phyloP scores from a whole-genome alignment of 2,329 filamentous ascomycete species.

The Phoma herbarum region DNA sequence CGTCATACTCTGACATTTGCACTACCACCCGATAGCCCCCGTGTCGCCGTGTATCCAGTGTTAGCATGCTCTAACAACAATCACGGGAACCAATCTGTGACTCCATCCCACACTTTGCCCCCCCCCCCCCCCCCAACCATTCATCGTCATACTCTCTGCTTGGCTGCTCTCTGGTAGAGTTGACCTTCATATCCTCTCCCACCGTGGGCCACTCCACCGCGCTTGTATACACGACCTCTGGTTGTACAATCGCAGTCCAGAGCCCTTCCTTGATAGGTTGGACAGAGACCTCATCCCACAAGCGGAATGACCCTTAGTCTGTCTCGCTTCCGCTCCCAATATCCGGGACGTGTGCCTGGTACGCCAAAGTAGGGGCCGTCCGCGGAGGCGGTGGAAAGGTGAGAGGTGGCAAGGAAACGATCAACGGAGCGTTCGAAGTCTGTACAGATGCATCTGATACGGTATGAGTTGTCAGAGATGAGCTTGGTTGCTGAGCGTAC shows the following conservation, averaged over 20 bases:
- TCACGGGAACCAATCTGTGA: conserved; percentile 25
- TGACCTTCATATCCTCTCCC: conserved; percentile 21
- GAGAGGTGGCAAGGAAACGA: background rate
- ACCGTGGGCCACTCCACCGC: conserved; percentile 31
- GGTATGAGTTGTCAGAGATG: background rate
- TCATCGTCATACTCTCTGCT: background rate
- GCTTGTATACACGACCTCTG: conserved; percentile 11
- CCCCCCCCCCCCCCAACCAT: no score
- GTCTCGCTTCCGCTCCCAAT: conserved; percentile 1
- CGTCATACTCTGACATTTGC: background rate
- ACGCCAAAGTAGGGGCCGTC: background rate
- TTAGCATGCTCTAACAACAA: background rate
- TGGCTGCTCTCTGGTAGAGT: background rate
- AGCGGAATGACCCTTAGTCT: background rate
- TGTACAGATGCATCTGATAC: background rate
- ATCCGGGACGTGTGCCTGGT: background rate
- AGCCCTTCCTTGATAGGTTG: conserved; percentile 3
- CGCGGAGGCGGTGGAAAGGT: background rate
- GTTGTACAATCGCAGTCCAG: background rate
- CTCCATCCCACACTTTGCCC: conserved; percentile 24
- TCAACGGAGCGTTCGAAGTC: background rate
- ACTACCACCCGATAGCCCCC: background rate
- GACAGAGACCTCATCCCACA: background rate
- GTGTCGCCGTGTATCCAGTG: background rate
- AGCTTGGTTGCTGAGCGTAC: background rate